These are phyloP conservation scores for Rubia yunnanensis DNA, from an alignment of 257 asterid genomes.

Conservation along the genomic window DNA sequence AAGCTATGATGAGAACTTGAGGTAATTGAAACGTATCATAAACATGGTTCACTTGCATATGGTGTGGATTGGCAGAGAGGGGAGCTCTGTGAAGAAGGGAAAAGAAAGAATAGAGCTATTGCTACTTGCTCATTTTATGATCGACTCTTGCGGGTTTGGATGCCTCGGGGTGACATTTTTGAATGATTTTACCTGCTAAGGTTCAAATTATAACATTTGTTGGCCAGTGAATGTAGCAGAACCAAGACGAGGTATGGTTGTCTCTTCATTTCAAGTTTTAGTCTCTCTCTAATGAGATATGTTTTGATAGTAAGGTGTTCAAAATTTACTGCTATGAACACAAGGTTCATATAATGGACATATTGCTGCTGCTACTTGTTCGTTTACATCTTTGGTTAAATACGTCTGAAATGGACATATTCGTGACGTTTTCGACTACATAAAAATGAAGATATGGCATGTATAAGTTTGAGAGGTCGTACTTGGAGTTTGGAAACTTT, in stretches of 20 bases:
- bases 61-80: constrained; percentile 98
- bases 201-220: not conserved
- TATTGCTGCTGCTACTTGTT: not conserved
- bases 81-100: constrained; percentile 16
- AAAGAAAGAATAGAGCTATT: constrained; percentile 28
- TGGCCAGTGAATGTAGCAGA: not conserved
- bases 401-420: not conserved
- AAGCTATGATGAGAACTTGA: constrained; percentile 73
- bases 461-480: too few species aligned
- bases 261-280: not conserved
- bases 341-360: not conserved
- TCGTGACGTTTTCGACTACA: not conserved
- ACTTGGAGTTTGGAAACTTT: not conserved
- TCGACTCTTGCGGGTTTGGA: constrained; percentile 63
- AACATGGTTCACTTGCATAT: constrained; percentile 81
- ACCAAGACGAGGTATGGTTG: not conserved
- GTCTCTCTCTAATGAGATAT: not conserved
- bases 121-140: constrained; percentile 97
- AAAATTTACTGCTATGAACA: not conserved
- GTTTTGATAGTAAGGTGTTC: not conserved
- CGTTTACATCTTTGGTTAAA: not conserved
- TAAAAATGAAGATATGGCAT: not conserved
- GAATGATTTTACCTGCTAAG: not conserved
- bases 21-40: constrained; percentile 43
- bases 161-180: constrained; percentile 36